Conservation (phyloP, 257 asterid species). For the Plantago elongata region DNA sequence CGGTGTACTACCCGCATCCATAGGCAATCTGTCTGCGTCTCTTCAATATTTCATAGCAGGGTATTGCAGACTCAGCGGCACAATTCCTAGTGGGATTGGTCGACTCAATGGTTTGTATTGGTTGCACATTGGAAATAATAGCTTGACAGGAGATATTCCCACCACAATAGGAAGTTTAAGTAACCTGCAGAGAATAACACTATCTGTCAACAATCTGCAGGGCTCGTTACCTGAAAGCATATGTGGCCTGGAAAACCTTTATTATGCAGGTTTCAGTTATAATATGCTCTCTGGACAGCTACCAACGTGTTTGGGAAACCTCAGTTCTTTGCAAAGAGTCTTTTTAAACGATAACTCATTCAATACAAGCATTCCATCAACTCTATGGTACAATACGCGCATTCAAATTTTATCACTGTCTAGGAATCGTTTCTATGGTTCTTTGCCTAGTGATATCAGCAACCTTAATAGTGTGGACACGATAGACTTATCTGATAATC, state of each 20-base stretch:
- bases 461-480: neutral
- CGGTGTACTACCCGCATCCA: constrained; percentile 21
- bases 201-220: constrained; percentile 2
- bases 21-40: constrained; percentile 24
- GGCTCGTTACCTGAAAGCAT: constrained; percentile 13
- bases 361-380: constrained; percentile 17
- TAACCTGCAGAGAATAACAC: constrained; percentile 4
- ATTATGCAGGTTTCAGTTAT: neutral
- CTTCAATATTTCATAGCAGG: neutral
- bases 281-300: constrained; percentile 22
- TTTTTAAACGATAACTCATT: constrained; percentile 6
- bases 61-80: constrained; percentile 13
- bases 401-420: constrained; percentile 1
- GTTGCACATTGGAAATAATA: constrained; percentile 7
- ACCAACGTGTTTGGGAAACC: constrained; percentile 20
- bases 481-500: constrained; percentile 8
- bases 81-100: constrained; percentile 22
- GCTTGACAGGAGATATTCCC: constrained; percentile 19
- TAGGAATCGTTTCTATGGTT: constrained; percentile 16
- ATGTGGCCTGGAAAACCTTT: constrained; percentile 16
- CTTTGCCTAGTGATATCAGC: constrained; percentile 17
- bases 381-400: constrained; percentile 15
- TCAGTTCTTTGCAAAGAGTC: constrained; percentile 7
- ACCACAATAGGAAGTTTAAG: constrained; percentile 13
- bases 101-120: constrained; percentile 13